Base-by-base conservation (phyloP, 2,329 filamentous ascomycete species). In the Cladosporium sp. region DNA sequence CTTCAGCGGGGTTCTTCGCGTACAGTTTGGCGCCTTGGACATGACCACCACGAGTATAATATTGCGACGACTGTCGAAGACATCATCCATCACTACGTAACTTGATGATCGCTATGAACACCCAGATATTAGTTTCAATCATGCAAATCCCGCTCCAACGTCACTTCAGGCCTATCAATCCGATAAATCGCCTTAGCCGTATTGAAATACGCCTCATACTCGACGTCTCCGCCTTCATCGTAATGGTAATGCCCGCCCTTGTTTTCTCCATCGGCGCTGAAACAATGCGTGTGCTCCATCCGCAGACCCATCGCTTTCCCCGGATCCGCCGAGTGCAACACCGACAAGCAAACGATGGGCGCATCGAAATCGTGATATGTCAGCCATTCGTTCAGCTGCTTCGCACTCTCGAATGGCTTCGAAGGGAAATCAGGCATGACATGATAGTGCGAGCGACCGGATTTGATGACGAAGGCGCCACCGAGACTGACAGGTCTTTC, bases 231-330 rank as follows among this genome's bases (percentile, higher is more conserved):
- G 1, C 64, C 71, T 3, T 69, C 67, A 68, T 74, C 72, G n/a
- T 71, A 68, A 63, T 75, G 73, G 56, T 75, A 74, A 67, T 75
- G 73, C 8, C 73, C 73, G 3, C 73, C 73, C 16, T 66, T 66
- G 31, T 71, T 67, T 40, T 63, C 68, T 1, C 73, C 73, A 33
- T 71, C 69, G 5, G 62, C 66, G 4, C 71, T 68, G 31, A 75
- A 75, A 55, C 71, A 73, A 66, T 75, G 72, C 53, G 73, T 75
- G 65, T 75, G 73, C 67, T 75, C 73, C 72, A 75, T 74, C 18
- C 73, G 66, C 65, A 75, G 49, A 3, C 72, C 73, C 44, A 74
- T 53, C 56, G 64, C 66, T 64, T 73, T 69, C 6, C 67, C 70
- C 14, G 72, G 69, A 68, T 74, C 73, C 14, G 70, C 69, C 16